A percentile compares a stretch with the other conserved stretches of the same genome.
Conservation (phyloP, 768 basidiomycete species). For the Mycena polygramma region DNA sequence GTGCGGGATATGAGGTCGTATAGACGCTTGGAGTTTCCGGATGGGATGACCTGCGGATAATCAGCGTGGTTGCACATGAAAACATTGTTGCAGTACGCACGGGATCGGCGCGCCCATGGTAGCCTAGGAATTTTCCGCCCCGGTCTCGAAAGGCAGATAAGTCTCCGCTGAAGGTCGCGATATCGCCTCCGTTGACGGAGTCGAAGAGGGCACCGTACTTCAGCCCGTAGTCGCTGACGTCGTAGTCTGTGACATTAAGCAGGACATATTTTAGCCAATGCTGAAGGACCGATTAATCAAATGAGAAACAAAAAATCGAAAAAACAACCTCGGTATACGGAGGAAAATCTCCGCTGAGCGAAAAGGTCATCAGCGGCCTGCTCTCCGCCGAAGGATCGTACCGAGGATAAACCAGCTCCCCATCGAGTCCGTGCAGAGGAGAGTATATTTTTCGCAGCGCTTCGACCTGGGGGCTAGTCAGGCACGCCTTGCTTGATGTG, state of each 20-base stretch:
- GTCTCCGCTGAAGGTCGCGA: conserved; percentile 33
- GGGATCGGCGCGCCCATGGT: conserved; percentile 36
- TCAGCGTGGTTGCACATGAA: neutral
- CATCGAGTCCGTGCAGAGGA: conserved; percentile 33
- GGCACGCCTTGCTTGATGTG: conserved; percentile 18
- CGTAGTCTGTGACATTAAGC: conserved; percentile 19
- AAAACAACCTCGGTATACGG: conserved; percentile 1
- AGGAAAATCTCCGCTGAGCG: conserved; percentile 12
- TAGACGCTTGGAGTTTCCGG: conserved; percentile 34
- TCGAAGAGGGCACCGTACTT: conserved; percentile 4
- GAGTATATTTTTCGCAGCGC: conserved; percentile 38
- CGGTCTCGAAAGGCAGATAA: conserved; percentile 37
- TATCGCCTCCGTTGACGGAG: conserved; percentile 14
- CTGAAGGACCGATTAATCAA: conserved; percentile 8
- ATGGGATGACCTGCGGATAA: conserved; percentile 34
- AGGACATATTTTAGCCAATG: conserved; percentile 31
- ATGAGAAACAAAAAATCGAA: neutral
- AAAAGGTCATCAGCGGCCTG: neutral
- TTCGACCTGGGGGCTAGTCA: conserved; percentile 38
- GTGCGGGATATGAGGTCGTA: conserved; percentile 39
- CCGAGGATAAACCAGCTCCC: conserved; percentile 34
- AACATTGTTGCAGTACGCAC: neutral
- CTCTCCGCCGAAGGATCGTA: conserved; percentile 27
- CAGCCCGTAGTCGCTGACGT: conserved; percentile 20
- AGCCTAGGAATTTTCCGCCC: conserved; percentile 43